Evolutionary conservation across 2,329 filamentous ascomycete species (phyloP), one percentile per base, ranked within the genome.

Genomic region (Neonectria ditissima): DNA sequence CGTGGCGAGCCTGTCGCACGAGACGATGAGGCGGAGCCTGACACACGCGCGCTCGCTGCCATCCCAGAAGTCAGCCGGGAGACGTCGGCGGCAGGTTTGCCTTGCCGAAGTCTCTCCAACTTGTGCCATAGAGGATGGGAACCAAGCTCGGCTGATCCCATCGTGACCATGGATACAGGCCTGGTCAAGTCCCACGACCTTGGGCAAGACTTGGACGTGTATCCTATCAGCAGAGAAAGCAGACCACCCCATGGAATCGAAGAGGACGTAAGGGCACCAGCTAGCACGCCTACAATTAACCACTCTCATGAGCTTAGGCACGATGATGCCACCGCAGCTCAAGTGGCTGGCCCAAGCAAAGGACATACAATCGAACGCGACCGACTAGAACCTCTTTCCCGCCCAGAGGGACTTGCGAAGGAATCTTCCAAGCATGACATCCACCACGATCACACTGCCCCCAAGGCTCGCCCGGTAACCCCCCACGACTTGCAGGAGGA

Each of bases 11-110:
- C 20, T 11, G 47, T 55, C 18, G 58, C 61, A 14, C 50, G 58
- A 5, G 52, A 45, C 10, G 44, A 58, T 4, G 26, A 14, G 9
- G 57, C 47, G 11, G 60, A 63, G 7, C 26, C 28, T 5, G 53
- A 58, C 9, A 53, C 54, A 7, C 37, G 32, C 47, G 32, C 30
- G 4, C 66, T 73, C 28, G 55, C 65, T 6, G 53, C 65, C 20
- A 73, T 73, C 13, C 66, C 66, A 9, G 70, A 73, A 47, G 59
- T 22, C 14, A 58, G 51, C 37, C 61, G 62, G 6, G 68, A 72
- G 28, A 16, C 41, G 18, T 58, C 47, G n/a, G 34, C 53, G 18
- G 37, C 57, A 22, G 22, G 34, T 7, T 28, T n/a, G n/a, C 44
- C 26, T 26, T 59, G 55, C 24, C 47, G 37, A 45, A 47, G 47